Evolutionary conservation across 208 protist genomes (phyloP), one percentile per base, ranked within the genome.

Genomic region (Trichomonas vaginalis): DNA sequence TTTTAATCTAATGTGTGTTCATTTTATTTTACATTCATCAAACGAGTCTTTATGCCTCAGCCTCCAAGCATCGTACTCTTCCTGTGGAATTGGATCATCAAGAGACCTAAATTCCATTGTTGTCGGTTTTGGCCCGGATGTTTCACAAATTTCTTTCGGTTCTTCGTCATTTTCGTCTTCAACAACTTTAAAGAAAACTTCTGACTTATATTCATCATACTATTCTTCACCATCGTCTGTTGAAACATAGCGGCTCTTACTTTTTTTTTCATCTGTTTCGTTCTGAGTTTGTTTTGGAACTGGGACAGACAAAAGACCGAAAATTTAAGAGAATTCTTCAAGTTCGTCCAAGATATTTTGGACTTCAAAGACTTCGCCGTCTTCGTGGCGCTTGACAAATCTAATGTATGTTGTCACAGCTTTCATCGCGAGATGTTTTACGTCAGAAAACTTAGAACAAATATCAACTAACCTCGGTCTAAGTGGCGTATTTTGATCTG

Each of bases 381-480:
- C 95, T 39, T 70, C 46, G 17, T 96, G 95, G 35, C 45, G 39
- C 17, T 51, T 6, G 32, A 96, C n/a, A 15, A n/a, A 47, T 37
- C 47, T 80, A 27, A 80, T 32, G 23, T 96, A 96, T 40, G 70
- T 96, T 45, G 62, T 86, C 6, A 49, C 88, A 40, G 95, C 95
- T 49, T 51, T 83, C 35, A 90, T 80, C 21, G 95, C 95, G 17
- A 70, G 83, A 27, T 96, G 83, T 37, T 96, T 96, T 4, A 96
- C 48, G 45, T 96, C 95, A 37, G 48, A 83, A 42, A 49, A 70
- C 83, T 49, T 61, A 17, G 95, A 48, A 27, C 88, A 40, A 47
- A 96, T 46, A 35, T 51, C 47, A 96, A 86, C 62, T 35, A 49
- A 17, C 32, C 47, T 35, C 17, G 48, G 83, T 90, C 39, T 96